A percentile compares a stretch with the other conserved stretches of the same genome.
These are phyloP conservation scores for Gliomastix tumulicola DNA, from an alignment of 2,329 filamentous ascomycete genomes.

Conservation along the genomic window DNA sequence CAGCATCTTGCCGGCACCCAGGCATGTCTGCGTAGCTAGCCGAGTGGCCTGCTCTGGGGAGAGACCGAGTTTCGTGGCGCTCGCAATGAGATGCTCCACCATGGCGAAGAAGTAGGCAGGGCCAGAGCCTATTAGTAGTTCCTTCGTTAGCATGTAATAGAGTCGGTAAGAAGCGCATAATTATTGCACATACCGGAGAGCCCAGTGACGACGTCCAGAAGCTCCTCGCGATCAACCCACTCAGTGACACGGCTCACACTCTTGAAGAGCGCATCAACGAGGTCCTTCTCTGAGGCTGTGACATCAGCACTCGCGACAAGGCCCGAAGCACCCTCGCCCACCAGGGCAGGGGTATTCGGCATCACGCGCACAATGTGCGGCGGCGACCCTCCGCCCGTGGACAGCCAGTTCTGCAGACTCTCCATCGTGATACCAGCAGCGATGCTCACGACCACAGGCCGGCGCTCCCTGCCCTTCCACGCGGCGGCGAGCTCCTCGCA, in stretches of 20 bases:
- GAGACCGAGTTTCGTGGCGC: conserved; percentile 34
- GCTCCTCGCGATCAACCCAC: conserved; percentile 41
- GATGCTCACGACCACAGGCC: conserved; percentile 41
- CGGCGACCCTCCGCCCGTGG: conserved; percentile 22
- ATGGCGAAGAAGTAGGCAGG: conserved; percentile 47
- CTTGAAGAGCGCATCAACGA: conserved; percentile 31
- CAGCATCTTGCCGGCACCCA: conserved; percentile 44
- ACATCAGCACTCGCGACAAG: conserved; percentile 36
- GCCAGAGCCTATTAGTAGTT: conserved; percentile 44
- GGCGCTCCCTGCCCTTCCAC: conserved; percentile 20
- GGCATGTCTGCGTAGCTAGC: conserved; percentile 41
- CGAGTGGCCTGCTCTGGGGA: conserved; percentile 39
- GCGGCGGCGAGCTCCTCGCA: conserved; percentile 37
- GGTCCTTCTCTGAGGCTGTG: conserved; percentile 29
- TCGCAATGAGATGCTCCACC: conserved; percentile 41
- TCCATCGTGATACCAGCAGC: conserved; percentile 39
- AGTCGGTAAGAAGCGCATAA: neutral
- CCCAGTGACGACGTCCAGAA: conserved; percentile 42
- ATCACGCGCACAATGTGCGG: conserved; percentile 43
- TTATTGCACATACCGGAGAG: conserved; percentile 30
- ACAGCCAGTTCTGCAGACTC: conserved; percentile 35
- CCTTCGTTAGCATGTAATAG: too few species aligned
- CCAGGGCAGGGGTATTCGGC: conserved; percentile 44
- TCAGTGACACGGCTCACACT: conserved; percentile 40
- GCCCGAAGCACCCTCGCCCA: conserved; percentile 42